A percentile compares a stretch with the other conserved stretches of the same genome.
phyloP scores from a whole-genome alignment of 257 asterid species.

The Solanum megistacrolobum region DNA sequence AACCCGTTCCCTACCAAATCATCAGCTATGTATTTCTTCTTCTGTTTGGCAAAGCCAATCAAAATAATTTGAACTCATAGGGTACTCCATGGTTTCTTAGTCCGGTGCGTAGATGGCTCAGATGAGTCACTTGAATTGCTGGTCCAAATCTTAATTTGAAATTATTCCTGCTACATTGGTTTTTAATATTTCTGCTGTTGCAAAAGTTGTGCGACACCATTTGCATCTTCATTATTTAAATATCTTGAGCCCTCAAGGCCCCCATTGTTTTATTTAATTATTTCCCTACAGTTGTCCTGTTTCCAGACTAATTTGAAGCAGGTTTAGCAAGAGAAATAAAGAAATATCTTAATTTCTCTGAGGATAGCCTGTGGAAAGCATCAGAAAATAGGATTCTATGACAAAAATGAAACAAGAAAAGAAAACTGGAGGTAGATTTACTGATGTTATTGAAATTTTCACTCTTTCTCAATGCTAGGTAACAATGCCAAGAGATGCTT shows the following conservation, averaged over 20 bases:
- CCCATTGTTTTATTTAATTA: not conserved
- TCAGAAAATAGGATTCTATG: not conserved
- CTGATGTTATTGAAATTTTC: not conserved
- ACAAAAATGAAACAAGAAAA: not conserved
- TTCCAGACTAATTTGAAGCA: not conserved
- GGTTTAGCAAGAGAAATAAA: not conserved
- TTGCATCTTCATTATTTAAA: not conserved
- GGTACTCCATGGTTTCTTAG: not conserved
- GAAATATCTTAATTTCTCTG: not conserved
- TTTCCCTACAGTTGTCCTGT: not conserved
- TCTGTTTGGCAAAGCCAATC: not conserved
- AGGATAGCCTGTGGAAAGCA: not conserved
- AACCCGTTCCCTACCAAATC: not conserved
- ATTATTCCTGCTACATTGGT: not conserved
- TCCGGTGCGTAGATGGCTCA: not conserved
- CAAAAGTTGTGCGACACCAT: not conserved
- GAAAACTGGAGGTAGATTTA: not conserved
- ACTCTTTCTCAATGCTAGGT: slow-evolving; percentile 31
- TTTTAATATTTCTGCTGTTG: not conserved
- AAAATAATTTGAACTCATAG: not conserved
- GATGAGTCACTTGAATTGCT: not conserved
- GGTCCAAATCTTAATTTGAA: not conserved
- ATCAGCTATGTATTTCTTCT: not conserved
- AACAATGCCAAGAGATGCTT: slow-evolving; percentile 89
- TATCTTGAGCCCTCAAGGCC: not conserved